Percentiles rank a stretch among this genome's conserved stretches.
Conservation (phyloP, 495 filamentous ascomycete genomes). For the Aspergillus conjunctus region DNA sequence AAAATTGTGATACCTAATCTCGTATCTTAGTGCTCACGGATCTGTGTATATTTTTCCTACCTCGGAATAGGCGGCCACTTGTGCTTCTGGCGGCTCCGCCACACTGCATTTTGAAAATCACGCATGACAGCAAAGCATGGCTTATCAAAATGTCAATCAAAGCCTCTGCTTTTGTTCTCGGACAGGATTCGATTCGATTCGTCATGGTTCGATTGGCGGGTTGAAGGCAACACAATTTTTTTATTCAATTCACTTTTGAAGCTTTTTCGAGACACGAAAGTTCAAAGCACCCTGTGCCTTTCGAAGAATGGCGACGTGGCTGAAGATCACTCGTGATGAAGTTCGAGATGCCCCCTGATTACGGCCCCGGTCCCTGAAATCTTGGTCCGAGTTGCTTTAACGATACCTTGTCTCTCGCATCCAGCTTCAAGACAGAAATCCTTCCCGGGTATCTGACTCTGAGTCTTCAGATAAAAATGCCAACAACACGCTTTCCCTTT, state of each 20-base stretch:
- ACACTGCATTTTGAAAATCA: conserved; percentile 3
- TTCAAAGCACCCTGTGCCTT: too few species aligned
- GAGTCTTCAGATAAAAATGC: too few species aligned
- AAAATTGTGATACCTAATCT: background rate
- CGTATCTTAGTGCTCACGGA: background rate
- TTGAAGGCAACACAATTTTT: background rate
- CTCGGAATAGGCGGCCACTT: background rate
- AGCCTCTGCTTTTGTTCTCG: background rate
- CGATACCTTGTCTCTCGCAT: too few species aligned
- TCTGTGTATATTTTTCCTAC: conserved; percentile 1
- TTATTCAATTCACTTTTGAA: background rate
- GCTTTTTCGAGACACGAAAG: background rate
- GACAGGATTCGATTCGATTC: background rate
- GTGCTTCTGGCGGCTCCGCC: background rate
- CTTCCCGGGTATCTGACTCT: too few species aligned
- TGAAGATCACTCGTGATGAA: too few species aligned
- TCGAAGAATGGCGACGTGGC: too few species aligned
- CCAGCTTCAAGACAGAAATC: too few species aligned
- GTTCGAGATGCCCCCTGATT: too few species aligned
- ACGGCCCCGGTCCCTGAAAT: too few species aligned
- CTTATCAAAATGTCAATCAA: background rate
- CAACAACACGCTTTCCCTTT: too few species aligned
- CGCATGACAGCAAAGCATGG: background rate
- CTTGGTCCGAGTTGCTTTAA: too few species aligned
- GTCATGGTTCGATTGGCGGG: background rate